phyloP scores from a whole-genome alignment of 2,329 filamentous ascomycete species.

The Monilinia aucupariae region DNA sequence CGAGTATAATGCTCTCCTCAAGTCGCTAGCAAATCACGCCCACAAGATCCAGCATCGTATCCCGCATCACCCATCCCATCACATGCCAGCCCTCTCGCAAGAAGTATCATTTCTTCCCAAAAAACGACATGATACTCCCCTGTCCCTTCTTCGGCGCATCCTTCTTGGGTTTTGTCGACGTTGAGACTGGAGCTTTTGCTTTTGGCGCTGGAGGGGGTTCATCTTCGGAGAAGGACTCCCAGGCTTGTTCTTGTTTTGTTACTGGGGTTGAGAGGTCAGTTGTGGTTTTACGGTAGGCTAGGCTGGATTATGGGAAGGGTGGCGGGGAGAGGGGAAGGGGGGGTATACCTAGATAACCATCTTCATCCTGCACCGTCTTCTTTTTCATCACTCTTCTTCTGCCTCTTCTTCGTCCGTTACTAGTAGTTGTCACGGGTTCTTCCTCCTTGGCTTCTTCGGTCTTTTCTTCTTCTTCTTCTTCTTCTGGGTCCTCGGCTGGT shows the following conservation, averaged over 20 bases:
- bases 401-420: constrained; percentile 66
- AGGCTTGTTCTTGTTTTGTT: constrained; percentile 75
- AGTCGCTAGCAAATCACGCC: neutral
- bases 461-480: constrained; percentile 37
- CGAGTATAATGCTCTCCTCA: neutral
- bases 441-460: constrained; percentile 39
- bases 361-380: constrained; percentile 77
- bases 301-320: neutral
- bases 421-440: constrained; percentile 45
- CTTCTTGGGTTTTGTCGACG: constrained; percentile 50
- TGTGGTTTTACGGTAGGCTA: neutral
- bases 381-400: constrained; percentile 80
- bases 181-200: constrained; percentile 40
- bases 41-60: neutral
- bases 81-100: neutral
- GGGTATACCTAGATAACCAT: constrained; percentile 76
- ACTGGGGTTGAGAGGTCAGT: constrained; percentile 47
- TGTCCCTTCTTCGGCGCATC: constrained; percentile 52
- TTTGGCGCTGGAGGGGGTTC: constrained; percentile 56
- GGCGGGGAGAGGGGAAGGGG: neutral
- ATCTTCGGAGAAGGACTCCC: constrained; percentile 93
- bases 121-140: constrained; percentile 90
- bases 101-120: constrained; percentile 61
- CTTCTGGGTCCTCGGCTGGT: constrained; percentile 33
- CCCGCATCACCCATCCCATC: neutral